phyloP scores from a whole-genome alignment of 2,329 filamentous ascomycete species.

The Sporothrix humicola region DNA sequence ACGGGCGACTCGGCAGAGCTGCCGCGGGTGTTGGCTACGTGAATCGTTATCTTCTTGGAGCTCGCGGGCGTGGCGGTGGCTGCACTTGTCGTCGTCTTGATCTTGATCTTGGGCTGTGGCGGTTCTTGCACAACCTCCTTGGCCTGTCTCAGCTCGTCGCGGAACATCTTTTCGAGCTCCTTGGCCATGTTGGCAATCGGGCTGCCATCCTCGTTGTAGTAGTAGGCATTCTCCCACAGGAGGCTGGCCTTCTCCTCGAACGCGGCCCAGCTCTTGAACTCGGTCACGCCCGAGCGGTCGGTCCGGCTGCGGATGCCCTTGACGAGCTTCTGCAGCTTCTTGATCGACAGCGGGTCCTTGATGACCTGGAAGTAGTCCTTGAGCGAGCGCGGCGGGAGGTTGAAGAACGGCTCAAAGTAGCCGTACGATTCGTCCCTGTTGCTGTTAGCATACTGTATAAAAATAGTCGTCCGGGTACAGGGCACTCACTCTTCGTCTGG shows the following conservation, averaged over 20 bases:
- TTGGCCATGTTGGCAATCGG: constrained; percentile 78
- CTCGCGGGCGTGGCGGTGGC: constrained; percentile 51
- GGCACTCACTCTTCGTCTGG: constrained; percentile 59
- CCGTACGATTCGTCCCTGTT: constrained; percentile 64
- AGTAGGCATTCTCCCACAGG: constrained; percentile 86
- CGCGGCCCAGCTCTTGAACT: constrained; percentile 81
- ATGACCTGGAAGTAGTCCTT: constrained; percentile 90
- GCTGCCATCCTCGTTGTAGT: constrained; percentile 91
- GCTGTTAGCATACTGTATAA: constrained; percentile 4
- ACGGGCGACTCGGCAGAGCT: constrained; percentile 60
- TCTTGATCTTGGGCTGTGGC: constrained; percentile 76
- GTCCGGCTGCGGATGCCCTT: constrained; percentile 73
- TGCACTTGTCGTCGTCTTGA: constrained; percentile 71
- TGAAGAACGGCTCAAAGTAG: constrained; percentile 75
- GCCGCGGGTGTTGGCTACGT: constrained; percentile 64
- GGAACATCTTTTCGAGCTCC: constrained; percentile 73
- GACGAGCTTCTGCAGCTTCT: constrained; percentile 76
- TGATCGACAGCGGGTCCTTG: constrained; percentile 77
- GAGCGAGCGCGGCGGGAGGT: constrained; percentile 74
- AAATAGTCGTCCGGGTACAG: neutral
- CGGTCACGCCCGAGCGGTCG: constrained; percentile 65
- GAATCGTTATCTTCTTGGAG: constrained; percentile 72
- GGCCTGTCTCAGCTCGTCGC: constrained; percentile 70
- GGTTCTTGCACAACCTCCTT: constrained; percentile 75
- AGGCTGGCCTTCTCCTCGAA: constrained; percentile 81